Percentiles rank a stretch among this genome's conserved stretches.
Evolutionary conservation across 352 stramenopile species (phyloP).

Genomic region (Phytophthora sojae): DNA sequence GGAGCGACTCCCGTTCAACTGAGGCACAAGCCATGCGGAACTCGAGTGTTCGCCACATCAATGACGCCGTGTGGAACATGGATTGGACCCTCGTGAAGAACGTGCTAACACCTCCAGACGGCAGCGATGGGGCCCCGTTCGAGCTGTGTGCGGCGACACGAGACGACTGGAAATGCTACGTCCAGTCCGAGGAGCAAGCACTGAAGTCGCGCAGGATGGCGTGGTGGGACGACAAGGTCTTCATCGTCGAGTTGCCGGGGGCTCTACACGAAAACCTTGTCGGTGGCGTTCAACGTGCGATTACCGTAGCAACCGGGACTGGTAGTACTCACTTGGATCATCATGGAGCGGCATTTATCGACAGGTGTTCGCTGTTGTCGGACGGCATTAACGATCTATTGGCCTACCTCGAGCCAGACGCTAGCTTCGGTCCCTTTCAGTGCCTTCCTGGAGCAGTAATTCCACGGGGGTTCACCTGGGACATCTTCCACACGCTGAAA

Average conservation of each 20-base stretch:
- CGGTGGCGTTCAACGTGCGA: background rate
- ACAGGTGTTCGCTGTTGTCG: too few species aligned
- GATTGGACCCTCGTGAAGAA: too few species aligned
- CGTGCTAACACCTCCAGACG: too few species aligned
- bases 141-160: background rate
- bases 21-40: too few species aligned
- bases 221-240: background rate
- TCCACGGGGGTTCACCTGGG: background rate
- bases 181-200: background rate
- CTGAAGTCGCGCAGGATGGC: background rate
- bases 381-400: too few species aligned
- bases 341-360: background rate
- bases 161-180: background rate
- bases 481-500: background rate
- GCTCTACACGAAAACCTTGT: background rate
- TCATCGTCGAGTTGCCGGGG: background rate
- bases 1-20: too few species aligned
- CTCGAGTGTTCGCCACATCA: too few species aligned
- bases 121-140: background rate
- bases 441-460: background rate
- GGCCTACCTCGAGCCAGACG: background rate
- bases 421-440: background rate
- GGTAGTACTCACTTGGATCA: background rate
- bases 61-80: too few species aligned
- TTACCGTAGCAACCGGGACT: background rate